Evolutionary conservation across 306 rosid genomes (phyloP).

Genomic region (Cyamopsis tetragonoloba): DNA sequence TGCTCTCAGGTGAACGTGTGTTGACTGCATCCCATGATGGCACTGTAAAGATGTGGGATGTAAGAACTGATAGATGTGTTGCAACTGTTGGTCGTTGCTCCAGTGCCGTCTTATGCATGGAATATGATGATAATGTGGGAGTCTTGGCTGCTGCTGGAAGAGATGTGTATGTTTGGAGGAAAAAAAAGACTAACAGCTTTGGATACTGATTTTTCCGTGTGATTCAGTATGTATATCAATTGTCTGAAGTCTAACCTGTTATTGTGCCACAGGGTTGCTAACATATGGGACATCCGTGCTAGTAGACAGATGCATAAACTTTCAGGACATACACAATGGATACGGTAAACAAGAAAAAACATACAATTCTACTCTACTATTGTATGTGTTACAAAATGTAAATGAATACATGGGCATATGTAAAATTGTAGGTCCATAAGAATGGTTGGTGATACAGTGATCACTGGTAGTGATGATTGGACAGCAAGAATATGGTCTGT

Average conservation of each 20-base stretch:
- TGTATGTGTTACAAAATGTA: conserved; percentile 2
- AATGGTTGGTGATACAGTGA: conserved; percentile 89
- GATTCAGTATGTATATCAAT: conserved; percentile 5
- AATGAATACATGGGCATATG: conserved; percentile 11
- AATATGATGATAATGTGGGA: conserved; percentile 95
- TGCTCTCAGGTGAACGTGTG: conserved; percentile 96
- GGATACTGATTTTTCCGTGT: conserved; percentile 15
- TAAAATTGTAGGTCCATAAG: conserved; percentile 75
- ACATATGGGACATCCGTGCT: conserved; percentile 94
- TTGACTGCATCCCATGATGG: conserved; percentile 96
- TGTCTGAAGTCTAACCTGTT: conserved; percentile 27
- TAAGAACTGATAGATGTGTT: conserved; percentile 96
- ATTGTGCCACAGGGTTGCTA: conserved; percentile 62
- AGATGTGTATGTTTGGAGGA: conserved; percentile 81
- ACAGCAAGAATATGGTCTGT: conserved; percentile 95
- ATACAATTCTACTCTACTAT: conserved; percentile 4
- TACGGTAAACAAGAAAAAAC: conserved; percentile 52
- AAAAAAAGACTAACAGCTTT: neutral
- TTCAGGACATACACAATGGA: conserved; percentile 92
- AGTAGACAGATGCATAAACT: conserved; percentile 95
- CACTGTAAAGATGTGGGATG: conserved; percentile 99
- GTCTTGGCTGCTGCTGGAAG: conserved; percentile 91
- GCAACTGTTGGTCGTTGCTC: conserved; percentile 98
- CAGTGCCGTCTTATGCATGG: conserved; percentile 94
- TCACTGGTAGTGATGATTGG: conserved; percentile 99